Percentiles rank a stretch among this genome's conserved stretches.
Conservation (phyloP, 2,329 filamentous ascomycete species). For the Diaporthe citriasiana region DNA sequence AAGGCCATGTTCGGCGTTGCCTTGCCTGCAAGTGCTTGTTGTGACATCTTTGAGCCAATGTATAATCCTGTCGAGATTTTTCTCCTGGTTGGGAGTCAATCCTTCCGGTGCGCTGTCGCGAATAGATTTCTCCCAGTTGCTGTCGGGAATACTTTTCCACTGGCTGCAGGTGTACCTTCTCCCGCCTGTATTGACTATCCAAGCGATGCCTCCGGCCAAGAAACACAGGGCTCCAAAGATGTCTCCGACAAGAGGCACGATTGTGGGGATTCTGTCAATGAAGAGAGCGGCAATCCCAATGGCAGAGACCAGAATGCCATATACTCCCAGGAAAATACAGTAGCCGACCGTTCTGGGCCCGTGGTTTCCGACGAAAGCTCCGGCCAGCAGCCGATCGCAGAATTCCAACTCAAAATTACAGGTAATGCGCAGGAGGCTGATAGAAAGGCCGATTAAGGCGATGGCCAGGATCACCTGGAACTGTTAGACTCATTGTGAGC, state of each 20-base stretch:
- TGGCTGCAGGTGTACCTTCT: background rate
- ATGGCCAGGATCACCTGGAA: background rate
- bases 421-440: background rate
- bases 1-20: background rate
- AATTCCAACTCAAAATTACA: background rate
- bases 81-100: too few species aligned
- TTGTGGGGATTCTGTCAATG: background rate
- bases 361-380: too few species aligned
- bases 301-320: background rate
- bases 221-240: background rate
- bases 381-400: background rate
- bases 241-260: background rate
- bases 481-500: background rate
- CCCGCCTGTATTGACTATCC: background rate
- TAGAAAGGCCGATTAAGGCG: background rate
- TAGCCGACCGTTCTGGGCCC: background rate
- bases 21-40: background rate
- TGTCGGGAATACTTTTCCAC: too few species aligned
- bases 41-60: background rate
- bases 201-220: slow-evolving; percentile 6
- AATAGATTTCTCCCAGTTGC: too few species aligned
- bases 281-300: background rate
- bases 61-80: too few species aligned
- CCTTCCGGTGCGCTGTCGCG: too few species aligned
- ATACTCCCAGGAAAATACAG: background rate